phyloP scores from a whole-genome alignment of 1,284 basidiomycete species.

The Porphyrellus sp. region DNA sequence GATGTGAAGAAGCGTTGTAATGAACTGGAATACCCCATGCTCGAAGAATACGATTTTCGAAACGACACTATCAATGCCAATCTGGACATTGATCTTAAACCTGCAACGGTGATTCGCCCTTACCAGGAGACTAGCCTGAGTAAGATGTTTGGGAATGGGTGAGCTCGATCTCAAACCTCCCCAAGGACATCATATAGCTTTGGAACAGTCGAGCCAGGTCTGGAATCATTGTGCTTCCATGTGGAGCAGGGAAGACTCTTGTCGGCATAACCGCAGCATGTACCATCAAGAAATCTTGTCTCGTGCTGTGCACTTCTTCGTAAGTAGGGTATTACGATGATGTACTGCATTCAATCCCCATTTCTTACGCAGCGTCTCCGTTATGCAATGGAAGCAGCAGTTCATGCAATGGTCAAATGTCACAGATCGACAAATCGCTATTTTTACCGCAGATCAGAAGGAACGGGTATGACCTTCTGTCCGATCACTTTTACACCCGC shows the following conservation, averaged over 20 bases:
- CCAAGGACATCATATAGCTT: constrained; percentile 2
- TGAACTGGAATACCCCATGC: constrained; percentile 92
- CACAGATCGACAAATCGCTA: constrained; percentile 90
- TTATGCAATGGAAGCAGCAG: constrained; percentile 97
- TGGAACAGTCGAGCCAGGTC: constrained; percentile 82
- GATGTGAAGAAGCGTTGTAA: constrained; percentile 92
- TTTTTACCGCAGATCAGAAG: constrained; percentile 95
- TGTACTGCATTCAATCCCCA: constrained; percentile 1
- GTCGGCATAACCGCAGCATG: constrained; percentile 99
- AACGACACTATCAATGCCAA: constrained; percentile 94
- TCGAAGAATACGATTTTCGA: constrained; percentile 97
- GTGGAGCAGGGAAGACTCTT: constrained; percentile 97
- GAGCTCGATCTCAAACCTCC: constrained; percentile 22
- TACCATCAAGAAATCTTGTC: constrained; percentile 98
- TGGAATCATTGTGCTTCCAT: constrained; percentile 97
- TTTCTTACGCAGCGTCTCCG: constrained; percentile 69
- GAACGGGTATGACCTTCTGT: constrained; percentile 67
- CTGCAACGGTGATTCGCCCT: constrained; percentile 91
- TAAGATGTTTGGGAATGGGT: constrained; percentile 99
- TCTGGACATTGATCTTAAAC: constrained; percentile 95
- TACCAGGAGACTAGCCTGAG: constrained; percentile 97
- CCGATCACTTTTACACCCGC: background rate
- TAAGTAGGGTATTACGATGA: constrained; percentile 42
- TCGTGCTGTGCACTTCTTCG: constrained; percentile 98
- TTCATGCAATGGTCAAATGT: constrained; percentile 98